Conservation (phyloP, 441 rosid species). For the Euphorbia celastroides region DNA sequence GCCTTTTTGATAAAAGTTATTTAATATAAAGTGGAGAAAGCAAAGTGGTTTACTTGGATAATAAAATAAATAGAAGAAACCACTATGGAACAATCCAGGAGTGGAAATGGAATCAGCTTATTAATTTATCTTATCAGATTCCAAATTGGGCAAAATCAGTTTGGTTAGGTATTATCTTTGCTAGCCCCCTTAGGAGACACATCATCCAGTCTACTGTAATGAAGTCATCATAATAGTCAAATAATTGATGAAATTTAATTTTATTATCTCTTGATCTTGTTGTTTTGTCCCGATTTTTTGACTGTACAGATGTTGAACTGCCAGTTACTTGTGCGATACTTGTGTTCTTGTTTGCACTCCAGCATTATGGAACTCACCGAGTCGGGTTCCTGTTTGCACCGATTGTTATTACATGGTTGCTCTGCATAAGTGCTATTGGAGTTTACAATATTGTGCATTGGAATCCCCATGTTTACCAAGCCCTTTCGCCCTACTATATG, state of each 20-base stretch:
- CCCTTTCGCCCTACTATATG: slow-evolving; percentile 93
- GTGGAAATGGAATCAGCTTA: not conserved
- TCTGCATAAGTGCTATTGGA: slow-evolving; percentile 77
- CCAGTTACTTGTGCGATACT: slow-evolving; percentile 75
- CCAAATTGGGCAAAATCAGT: not conserved
- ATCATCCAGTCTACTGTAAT: not conserved
- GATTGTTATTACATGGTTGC: slow-evolving; percentile 66
- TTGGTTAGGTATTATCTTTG: not conserved
- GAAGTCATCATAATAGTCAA: slow-evolving; percentile 9
- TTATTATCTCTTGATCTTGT: too few relatives aligned
- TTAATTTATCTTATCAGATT: not conserved
- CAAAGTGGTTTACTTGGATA: slow-evolving; percentile 7
- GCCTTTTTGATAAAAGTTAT: slow-evolving; percentile 7
- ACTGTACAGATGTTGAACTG: slow-evolving; percentile 67
- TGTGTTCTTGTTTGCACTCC: slow-evolving; percentile 71
- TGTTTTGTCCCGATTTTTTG: too few relatives aligned
- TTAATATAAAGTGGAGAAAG: slow-evolving; percentile 4
- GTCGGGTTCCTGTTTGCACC: slow-evolving; percentile 90
- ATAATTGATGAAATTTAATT: too few relatives aligned
- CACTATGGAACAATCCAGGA: slow-evolving; percentile 9
- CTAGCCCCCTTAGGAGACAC: not conserved
- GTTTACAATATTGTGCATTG: slow-evolving; percentile 65
- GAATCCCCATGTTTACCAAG: slow-evolving; percentile 83
- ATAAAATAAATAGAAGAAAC: not conserved
- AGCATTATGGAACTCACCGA: slow-evolving; percentile 84